Conservation (phyloP, 768 basidiomycete species). For the Amanita thiersii region DNA sequence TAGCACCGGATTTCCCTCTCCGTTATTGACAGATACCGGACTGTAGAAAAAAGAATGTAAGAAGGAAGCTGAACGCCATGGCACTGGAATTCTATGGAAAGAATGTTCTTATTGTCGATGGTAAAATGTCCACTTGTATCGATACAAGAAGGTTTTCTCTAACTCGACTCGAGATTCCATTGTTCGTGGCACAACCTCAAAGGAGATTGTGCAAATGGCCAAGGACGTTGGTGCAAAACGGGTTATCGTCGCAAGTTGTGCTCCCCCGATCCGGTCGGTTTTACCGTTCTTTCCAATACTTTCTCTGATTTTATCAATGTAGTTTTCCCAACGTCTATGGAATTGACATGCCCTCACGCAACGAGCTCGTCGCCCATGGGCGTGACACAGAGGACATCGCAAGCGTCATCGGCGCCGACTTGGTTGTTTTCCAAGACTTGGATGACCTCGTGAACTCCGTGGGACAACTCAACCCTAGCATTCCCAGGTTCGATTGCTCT, state of each 20-base stretch:
- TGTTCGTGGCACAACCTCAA: constrained; percentile 96
- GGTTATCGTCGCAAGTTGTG: constrained; percentile 94
- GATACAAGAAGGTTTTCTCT: background rate
- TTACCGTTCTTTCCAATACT: background rate
- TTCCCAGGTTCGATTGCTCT: constrained; percentile 86
- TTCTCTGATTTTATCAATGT: background rate
- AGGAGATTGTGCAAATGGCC: constrained; percentile 98
- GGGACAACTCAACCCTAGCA: constrained; percentile 70
- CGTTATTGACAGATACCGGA: background rate
- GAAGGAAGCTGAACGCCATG: constrained; percentile 96
- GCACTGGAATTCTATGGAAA: constrained; percentile 91
- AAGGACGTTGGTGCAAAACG: constrained; percentile 97
- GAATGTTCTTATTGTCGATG: constrained; percentile 93
- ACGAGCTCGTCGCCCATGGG: constrained; percentile 83
- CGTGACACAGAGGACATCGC: constrained; percentile 70
- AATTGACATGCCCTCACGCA: constrained; percentile 98
- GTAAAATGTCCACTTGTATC: constrained; percentile 26
- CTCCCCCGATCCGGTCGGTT: constrained; percentile 83
- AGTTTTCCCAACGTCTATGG: constrained; percentile 95
- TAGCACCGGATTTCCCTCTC: background rate
- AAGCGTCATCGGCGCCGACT: constrained; percentile 82
- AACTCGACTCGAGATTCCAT: constrained; percentile 69
- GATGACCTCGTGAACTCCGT: constrained; percentile 83
- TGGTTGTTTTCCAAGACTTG: constrained; percentile 93
- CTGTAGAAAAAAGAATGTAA: constrained; percentile 81